Evolutionary conservation across 129 eudicot genomes (phyloP).

Genomic region (Oenanthe sinensis): DNA sequence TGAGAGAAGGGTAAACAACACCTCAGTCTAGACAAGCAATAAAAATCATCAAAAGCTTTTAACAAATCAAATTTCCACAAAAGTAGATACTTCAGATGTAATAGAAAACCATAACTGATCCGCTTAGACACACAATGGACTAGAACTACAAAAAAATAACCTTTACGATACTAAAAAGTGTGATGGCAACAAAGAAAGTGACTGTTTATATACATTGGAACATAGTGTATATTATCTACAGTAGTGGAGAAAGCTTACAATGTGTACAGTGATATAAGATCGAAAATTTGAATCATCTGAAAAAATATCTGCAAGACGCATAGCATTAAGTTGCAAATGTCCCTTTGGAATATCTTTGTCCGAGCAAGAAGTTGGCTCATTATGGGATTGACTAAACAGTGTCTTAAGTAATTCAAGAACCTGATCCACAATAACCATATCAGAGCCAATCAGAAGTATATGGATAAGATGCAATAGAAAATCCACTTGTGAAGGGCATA

Average conservation of each 20-base stretch:
- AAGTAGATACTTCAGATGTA: background rate
- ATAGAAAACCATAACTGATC: background rate
- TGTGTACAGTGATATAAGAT: conserved; percentile 63
- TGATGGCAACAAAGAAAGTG: background rate
- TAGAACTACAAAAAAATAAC: background rate
- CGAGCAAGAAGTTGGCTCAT: conserved; percentile 28
- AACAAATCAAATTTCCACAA: background rate
- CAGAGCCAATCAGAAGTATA: conserved; percentile 3
- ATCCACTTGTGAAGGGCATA: background rate
- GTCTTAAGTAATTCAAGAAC: conserved; percentile 69
- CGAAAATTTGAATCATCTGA: conserved; percentile 98
- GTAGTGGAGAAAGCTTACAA: conserved; percentile 44
- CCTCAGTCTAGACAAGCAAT: conserved; percentile 51
- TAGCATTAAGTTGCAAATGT: conserved; percentile 79
- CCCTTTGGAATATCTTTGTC: conserved; percentile 64
- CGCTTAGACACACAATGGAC: background rate
- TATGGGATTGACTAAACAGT: conserved; percentile 43
- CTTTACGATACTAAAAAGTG: background rate
- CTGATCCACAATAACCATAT: conserved; percentile 31
- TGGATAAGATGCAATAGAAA: background rate
- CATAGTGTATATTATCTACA: background rate
- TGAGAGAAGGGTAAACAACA: conserved; percentile 50
- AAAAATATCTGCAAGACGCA: conserved; percentile 80
- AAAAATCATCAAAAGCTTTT: conserved; percentile 5
- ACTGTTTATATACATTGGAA: background rate